A percentile compares a stretch with the other conserved stretches of the same genome.
These are phyloP conservation scores for Leccinum griseonigrum DNA, from an alignment of 1,284 basidiomycete species.

Conservation along the genomic window DNA sequence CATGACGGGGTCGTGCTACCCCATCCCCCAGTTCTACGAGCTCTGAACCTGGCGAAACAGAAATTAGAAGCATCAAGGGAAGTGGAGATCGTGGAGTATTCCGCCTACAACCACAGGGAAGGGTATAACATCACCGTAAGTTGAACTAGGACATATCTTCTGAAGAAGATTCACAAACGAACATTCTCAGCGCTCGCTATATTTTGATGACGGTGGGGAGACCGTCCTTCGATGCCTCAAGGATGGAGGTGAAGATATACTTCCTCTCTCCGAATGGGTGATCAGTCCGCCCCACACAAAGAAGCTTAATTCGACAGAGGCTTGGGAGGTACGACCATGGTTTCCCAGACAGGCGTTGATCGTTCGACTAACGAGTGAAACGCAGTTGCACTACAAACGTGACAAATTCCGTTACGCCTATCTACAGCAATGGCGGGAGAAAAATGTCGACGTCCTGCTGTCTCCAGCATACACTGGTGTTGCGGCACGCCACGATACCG, in stretches of 20 bases:
- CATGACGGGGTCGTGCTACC: slow-evolving; percentile 47
- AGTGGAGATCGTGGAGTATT: slow-evolving; percentile 41
- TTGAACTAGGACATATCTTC: neutral
- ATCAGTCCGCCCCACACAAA: slow-evolving; percentile 25
- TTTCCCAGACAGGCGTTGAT: neutral
- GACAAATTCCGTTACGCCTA: slow-evolving; percentile 30
- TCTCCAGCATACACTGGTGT: slow-evolving; percentile 28
- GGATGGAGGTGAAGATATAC: slow-evolving; percentile 30
- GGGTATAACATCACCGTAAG: slow-evolving; percentile 34
- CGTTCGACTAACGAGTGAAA: neutral
- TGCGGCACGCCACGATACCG: slow-evolving; percentile 28
- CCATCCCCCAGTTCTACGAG: slow-evolving; percentile 44
- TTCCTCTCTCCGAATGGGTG: slow-evolving; percentile 32
- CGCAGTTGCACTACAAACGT: slow-evolving; percentile 26
- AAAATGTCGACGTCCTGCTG: slow-evolving; percentile 33
- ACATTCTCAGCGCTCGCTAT: slow-evolving; percentile 18
- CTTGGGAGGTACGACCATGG: slow-evolving; percentile 31
- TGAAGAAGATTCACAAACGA: neutral
- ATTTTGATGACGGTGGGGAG: slow-evolving; percentile 27
- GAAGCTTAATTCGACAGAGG: slow-evolving; percentile 22
- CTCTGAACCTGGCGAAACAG: slow-evolving; percentile 36
- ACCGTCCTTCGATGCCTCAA: slow-evolving; percentile 20
- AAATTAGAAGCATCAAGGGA: slow-evolving; percentile 39
- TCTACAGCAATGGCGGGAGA: slow-evolving; percentile 26
- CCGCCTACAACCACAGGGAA: slow-evolving; percentile 36